A percentile compares a stretch with the other conserved stretches of the same genome.
Evolutionary conservation across 352 stramenopile species (phyloP).

Genomic region (Thraustotheca clavata): DNA sequence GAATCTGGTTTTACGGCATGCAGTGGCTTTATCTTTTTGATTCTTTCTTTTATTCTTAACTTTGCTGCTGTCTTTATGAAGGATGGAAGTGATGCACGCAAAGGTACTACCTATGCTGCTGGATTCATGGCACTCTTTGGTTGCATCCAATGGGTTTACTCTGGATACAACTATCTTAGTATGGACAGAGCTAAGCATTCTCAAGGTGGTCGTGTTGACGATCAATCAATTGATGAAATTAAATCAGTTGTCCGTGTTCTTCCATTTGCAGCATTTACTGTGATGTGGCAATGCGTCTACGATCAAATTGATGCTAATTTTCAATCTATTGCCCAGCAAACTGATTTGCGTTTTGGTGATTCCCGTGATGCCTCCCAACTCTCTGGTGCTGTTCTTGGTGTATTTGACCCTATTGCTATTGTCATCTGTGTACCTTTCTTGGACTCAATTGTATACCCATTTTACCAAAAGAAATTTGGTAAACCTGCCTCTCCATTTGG

Average conservation of each 20-base stretch:
- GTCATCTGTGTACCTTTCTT: conserved; percentile 70
- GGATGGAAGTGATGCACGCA: conserved; percentile 30
- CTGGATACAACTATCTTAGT: conserved; percentile 39
- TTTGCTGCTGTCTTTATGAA: conserved; percentile 59
- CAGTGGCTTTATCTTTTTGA: conserved; percentile 67
- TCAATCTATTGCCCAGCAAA: conserved; percentile 81
- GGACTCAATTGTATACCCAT: conserved; percentile 62
- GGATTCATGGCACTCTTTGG: conserved; percentile 27
- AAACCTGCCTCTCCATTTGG: conserved; percentile 62
- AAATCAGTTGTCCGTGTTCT: conserved; percentile 80
- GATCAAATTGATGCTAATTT: conserved; percentile 84
- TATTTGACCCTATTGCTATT: conserved; percentile 82
- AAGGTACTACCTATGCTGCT: conserved; percentile 43
- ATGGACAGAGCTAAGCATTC: conserved; percentile 24
- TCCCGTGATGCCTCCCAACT: conserved; percentile 42
- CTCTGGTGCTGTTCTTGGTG: conserved; percentile 63
- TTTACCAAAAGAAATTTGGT: conserved; percentile 44
- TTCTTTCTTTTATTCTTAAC: conserved; percentile 71
- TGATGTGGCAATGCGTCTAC: conserved; percentile 84
- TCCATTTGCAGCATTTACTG: conserved; percentile 82
- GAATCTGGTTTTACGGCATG: conserved; percentile 16
- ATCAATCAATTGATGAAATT: conserved; percentile 77
- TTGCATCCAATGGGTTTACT: conserved; percentile 39
- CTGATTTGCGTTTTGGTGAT: conserved; percentile 44
- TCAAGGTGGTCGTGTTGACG: conserved; percentile 46